A percentile compares a stretch with the other conserved stretches of the same genome.
These are phyloP conservation scores for Septoria linicola DNA, from an alignment of 2,329 filamentous ascomycete genomes.

Conservation along the genomic window DNA sequence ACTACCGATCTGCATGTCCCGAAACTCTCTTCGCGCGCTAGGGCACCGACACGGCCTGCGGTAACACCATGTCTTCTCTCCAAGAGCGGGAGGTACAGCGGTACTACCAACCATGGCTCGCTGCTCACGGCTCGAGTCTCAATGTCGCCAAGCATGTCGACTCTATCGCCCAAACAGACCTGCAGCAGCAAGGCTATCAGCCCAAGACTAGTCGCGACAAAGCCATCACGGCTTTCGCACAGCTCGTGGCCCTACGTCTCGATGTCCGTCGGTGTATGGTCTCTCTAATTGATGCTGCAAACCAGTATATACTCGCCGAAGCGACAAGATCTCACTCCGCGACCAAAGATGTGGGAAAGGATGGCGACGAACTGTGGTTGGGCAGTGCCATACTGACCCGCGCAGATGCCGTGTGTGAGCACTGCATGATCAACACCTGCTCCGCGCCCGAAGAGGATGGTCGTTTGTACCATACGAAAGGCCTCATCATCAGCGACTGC, in stretches of 20 bases:
- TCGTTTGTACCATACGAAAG: conserved; percentile 17
- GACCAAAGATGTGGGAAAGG: conserved; percentile 39
- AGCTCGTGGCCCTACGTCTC: conserved; percentile 41
- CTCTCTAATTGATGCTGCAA: conserved; percentile 50
- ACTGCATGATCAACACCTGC: conserved; percentile 27
- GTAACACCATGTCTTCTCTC: conserved; percentile 6
- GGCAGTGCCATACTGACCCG: conserved; percentile 40
- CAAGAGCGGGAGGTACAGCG: conserved; percentile 21
- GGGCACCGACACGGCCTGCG: background rate
- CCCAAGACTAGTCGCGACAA: conserved; percentile 32
- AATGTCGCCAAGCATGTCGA: conserved; percentile 32
- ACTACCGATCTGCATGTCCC: background rate
- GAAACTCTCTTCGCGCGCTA: background rate
- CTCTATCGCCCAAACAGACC: conserved; percentile 24
- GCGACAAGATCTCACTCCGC: conserved; percentile 43
- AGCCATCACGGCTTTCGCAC: conserved; percentile 49
- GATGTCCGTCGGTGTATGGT: conserved; percentile 40
- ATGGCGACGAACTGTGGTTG: conserved; percentile 34
- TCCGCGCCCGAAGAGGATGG: conserved; percentile 23
- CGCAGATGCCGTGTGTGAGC: conserved; percentile 38
- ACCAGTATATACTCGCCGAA: conserved; percentile 54
- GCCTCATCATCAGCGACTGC: conserved; percentile 33
- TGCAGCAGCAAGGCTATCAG: conserved; percentile 28
- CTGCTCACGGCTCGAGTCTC: conserved; percentile 27
- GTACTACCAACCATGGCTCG: conserved; percentile 30